Percentiles rank a stretch among this genome's conserved stretches.
Conservation (phyloP, 2,329 filamentous ascomycete genomes). For the Phyllachora maydis region DNA sequence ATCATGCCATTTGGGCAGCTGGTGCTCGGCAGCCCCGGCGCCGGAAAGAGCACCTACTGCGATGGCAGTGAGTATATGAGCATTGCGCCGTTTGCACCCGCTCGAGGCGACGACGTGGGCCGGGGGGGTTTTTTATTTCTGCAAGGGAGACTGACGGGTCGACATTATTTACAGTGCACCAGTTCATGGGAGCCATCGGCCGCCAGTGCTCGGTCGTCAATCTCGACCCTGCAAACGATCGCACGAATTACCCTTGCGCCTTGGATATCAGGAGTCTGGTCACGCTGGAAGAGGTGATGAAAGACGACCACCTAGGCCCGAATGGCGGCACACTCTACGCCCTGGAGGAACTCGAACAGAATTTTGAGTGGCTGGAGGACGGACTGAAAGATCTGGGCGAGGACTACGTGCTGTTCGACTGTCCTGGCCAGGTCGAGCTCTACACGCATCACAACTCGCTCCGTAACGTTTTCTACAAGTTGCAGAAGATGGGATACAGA, state of each 20-base stretch:
- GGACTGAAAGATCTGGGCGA: slow-evolving; percentile 64
- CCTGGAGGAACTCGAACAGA: slow-evolving; percentile 84
- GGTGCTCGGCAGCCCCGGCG: slow-evolving; percentile 81
- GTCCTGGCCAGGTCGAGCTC: slow-evolving; percentile 88
- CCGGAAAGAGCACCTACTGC: slow-evolving; percentile 94
- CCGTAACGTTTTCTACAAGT: slow-evolving; percentile 73
- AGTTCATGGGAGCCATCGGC: slow-evolving; percentile 91
- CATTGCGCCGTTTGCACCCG: no score
- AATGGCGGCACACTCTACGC: slow-evolving; percentile 89
- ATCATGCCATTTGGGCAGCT: slow-evolving; percentile 51
- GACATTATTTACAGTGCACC: slow-evolving; percentile 72
- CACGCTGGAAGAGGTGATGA: slow-evolving; percentile 89
- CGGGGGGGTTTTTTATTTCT: no score
- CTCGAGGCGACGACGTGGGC: no score
- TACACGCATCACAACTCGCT: slow-evolving; percentile 90
- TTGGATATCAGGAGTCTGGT: slow-evolving; percentile 80
- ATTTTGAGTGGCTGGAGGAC: slow-evolving; percentile 78
- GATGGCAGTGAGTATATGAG: slow-evolving; percentile 71
- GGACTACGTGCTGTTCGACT: slow-evolving; percentile 90
- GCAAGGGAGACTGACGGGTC: no score
- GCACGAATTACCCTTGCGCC: slow-evolving; percentile 70
- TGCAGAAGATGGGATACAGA: slow-evolving; percentile 83
- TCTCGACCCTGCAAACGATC: slow-evolving; percentile 91
- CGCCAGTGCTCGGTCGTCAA: slow-evolving; percentile 91
- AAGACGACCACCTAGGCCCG: slow-evolving; percentile 70